phyloP scores from a whole-genome alignment of 2,329 filamentous ascomycete genomes.

The Ascochyta fabae region DNA sequence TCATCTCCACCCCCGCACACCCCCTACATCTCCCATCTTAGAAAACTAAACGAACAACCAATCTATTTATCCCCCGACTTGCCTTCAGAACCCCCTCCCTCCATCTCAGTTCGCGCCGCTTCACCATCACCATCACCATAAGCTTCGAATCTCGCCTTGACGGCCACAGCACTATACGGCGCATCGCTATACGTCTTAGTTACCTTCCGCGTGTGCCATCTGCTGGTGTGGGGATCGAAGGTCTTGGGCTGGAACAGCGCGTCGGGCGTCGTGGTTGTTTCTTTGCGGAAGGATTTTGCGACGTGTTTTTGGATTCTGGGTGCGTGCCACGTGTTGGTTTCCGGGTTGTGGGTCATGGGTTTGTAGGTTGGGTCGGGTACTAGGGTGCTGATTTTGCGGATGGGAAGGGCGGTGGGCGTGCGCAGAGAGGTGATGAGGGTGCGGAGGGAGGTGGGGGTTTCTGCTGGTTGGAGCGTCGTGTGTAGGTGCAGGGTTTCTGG shows the following conservation, averaged over 20 bases:
- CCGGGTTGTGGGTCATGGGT: background rate
- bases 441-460: background rate
- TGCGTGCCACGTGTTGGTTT: background rate
- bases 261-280: background rate
- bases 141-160: background rate
- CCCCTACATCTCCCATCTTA: no score
- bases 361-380: background rate
- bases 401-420: no score
- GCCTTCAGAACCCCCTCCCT: no score
- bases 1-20: no score
- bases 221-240: background rate
- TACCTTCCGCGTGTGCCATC: background rate
- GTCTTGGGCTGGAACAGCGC: background rate
- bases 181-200: background rate
- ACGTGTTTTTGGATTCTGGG: conserved; percentile 13
- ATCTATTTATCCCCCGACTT: no score
- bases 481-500: background rate
- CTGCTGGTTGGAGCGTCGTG: background rate
- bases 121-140: no score
- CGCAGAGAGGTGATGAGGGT: background rate
- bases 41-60: no score
- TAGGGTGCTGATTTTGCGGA: conserved; percentile 8
- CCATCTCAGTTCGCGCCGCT: no score
- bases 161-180: background rate
- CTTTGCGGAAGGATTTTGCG: background rate